These are phyloP conservation scores for Tetracladium marchalianum DNA, from an alignment of 495 filamentous ascomycete species.

Conservation along the genomic window DNA sequence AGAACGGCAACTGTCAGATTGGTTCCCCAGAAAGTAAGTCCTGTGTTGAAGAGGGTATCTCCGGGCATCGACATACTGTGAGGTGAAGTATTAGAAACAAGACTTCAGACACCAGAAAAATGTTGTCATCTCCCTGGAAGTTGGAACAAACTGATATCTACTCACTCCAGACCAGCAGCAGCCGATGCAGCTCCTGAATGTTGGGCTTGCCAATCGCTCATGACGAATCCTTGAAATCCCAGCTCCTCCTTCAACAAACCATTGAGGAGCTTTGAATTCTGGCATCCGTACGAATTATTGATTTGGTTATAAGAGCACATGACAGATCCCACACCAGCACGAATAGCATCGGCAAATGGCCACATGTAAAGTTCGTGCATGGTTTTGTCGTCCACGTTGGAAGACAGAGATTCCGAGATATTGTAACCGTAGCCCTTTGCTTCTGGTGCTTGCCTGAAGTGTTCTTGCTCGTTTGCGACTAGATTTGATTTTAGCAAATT, in stretches of 20 bases:
- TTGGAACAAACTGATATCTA: no score
- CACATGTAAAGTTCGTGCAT: conserved; percentile 94
- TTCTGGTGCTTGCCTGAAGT: conserved; percentile 74
- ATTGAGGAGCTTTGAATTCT: conserved; percentile 68
- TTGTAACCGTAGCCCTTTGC: conserved; percentile 26
- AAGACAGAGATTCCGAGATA: conserved; percentile 49
- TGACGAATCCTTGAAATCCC: conserved; percentile 88
- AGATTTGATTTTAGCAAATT: no score
- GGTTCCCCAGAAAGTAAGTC: conserved; percentile 70
- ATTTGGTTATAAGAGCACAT: conserved; percentile 87
- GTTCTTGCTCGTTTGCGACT: conserved; percentile 54
- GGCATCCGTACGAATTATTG: conserved; percentile 62
- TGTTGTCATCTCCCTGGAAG: no score
- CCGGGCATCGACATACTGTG: conserved; percentile 79
- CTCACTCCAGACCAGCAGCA: conserved; percentile 65
- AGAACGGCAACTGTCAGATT: conserved; percentile 81
- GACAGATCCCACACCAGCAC: conserved; percentile 69
- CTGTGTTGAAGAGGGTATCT: conserved; percentile 65
- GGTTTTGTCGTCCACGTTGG: conserved; percentile 89
- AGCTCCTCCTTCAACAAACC: conserved; percentile 84
- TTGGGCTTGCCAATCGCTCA: conserved; percentile 86
- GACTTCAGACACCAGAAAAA: no score
- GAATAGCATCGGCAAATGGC: conserved; percentile 68
- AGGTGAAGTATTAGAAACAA: no score
- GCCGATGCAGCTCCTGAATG: conserved; percentile 71